Evolutionary conservation across 805 yeast genomes (phyloP).

Genomic region (Saccharomycopsis fodiens): DNA sequence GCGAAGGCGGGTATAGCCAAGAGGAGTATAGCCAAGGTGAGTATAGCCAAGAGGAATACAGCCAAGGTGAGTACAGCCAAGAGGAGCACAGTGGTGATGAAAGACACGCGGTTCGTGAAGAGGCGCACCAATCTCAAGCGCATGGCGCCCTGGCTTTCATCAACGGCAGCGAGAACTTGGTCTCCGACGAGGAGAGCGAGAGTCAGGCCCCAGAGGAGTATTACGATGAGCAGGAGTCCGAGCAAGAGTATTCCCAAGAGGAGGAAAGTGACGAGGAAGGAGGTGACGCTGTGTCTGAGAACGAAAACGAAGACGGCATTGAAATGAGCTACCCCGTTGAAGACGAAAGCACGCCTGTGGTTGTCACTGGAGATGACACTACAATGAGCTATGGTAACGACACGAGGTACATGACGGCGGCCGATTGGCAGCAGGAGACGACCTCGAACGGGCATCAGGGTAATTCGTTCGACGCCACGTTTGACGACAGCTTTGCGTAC

Average conservation of each 20-base stretch:
- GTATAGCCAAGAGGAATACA: too few relatives aligned
- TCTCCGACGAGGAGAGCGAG: not conserved
- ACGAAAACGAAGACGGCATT: not conserved
- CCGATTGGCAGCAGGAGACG: not conserved
- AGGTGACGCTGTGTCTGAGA: too few relatives aligned
- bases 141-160: too few relatives aligned
- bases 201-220: too few relatives aligned
- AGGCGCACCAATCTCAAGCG: too few relatives aligned
- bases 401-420: not conserved
- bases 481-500: not conserved
- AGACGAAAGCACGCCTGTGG: constrained; percentile 51
- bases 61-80: too few relatives aligned
- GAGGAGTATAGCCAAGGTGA: too few relatives aligned
- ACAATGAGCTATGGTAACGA: not conserved
- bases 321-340: constrained; percentile 37
- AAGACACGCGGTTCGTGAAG: too few relatives aligned
- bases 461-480: not conserved
- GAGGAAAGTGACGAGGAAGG: not conserved
- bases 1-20: too few relatives aligned
- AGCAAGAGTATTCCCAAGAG: too few relatives aligned
- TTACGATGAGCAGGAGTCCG: too few relatives aligned
- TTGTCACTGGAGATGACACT: constrained; percentile 29
- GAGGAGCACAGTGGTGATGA: not conserved
- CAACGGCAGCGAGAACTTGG: too few relatives aligned
- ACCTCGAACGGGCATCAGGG: not conserved